phyloP scores from a whole-genome alignment of 108 stramenopile species.

The Fragilaria crotonensis region DNA sequence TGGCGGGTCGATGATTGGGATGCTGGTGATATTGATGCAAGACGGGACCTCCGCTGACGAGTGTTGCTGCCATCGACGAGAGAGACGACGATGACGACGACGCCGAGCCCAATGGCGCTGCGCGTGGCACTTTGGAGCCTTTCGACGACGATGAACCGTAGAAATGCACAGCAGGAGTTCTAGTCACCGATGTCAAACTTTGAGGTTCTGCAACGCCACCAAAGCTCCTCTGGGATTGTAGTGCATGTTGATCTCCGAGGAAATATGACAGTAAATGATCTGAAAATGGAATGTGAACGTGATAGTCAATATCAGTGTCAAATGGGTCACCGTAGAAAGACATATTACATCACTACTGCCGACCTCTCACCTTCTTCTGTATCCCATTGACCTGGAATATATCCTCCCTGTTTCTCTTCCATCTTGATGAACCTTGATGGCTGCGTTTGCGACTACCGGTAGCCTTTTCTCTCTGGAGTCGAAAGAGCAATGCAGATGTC shows the following conservation, averaged over 20 bases:
- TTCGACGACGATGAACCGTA: not conserved
- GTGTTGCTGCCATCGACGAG: slow-evolving; percentile 35
- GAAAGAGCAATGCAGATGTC: too few species aligned
- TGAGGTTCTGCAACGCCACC: not conserved
- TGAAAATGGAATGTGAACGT: not conserved
- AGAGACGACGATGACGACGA: slow-evolving; percentile 32
- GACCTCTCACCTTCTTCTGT: not conserved
- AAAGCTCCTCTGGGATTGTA: not conserved
- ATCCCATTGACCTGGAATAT: not conserved
- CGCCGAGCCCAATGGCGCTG: slow-evolving; percentile 3
- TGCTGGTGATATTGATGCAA: slow-evolving; percentile 12
- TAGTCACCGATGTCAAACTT: not conserved
- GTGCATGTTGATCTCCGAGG: not conserved
- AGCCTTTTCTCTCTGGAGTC: too few species aligned
- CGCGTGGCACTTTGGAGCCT: not conserved
- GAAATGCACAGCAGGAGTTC: slow-evolving; percentile 7
- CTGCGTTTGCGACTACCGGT: too few species aligned
- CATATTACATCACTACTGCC: too few species aligned
- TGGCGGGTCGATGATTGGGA: not conserved
- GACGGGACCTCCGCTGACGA: slow-evolving; percentile 43
- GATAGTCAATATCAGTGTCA: not conserved
- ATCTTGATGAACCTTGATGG: too few species aligned
- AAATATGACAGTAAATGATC: not conserved
- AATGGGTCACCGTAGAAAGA: not conserved
- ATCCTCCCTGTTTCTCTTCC: not conserved